Base-by-base conservation (phyloP, 2,329 filamentous ascomycete genomes). In the Aspergillus vadensis region DNA sequence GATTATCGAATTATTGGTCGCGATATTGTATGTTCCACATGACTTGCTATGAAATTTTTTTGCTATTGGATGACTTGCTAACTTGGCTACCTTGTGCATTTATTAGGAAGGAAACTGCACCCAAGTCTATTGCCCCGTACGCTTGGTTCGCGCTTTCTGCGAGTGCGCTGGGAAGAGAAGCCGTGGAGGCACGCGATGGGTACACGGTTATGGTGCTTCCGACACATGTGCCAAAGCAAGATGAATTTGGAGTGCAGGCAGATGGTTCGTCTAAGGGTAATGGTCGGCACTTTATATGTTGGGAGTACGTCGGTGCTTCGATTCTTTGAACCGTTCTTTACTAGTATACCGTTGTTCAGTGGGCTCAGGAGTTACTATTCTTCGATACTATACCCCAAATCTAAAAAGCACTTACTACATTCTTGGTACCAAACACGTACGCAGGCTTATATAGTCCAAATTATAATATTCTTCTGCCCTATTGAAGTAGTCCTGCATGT, bases 101-200 rank as follows among this genome's bases (percentile, higher is more conserved):
- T 36, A n/a, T 38, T 55, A 69, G 67, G 52, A 59, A 63, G 55
- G 67, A 68, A 51, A 65, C 63, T 38, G 56, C 49, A 10, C 39
- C 62, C 14, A 66, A 60, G 4, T 44, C 30, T 4, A 53, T 52
- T 2, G 19, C 52, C 10, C 55, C 64, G 3, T 55, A 58, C 4
- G 55, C 62, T 25, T 79, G 77, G 77, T 74, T 78, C 62, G 65
- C 71, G 23, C 65, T 79, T 53, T 69, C 74, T 14, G 68, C 69
- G 2, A 70, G 63, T 50, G 67, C 75, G 3, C 59, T 79, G 15
- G 72, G 69, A 2, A 76, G 70, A 59, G 70, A 73, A 21, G 74
- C 72, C 0, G 71, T 79, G 14, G 76, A 79, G 49, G 73, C 73
- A 19, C 75, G 68, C 51, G 73, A 78, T 65, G 77, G 78, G 5